Percentiles rank a stretch among this genome's conserved stretches.
phyloP scores from a whole-genome alignment of 2,329 filamentous ascomycete genomes.

The Cytospora piceicola region DNA sequence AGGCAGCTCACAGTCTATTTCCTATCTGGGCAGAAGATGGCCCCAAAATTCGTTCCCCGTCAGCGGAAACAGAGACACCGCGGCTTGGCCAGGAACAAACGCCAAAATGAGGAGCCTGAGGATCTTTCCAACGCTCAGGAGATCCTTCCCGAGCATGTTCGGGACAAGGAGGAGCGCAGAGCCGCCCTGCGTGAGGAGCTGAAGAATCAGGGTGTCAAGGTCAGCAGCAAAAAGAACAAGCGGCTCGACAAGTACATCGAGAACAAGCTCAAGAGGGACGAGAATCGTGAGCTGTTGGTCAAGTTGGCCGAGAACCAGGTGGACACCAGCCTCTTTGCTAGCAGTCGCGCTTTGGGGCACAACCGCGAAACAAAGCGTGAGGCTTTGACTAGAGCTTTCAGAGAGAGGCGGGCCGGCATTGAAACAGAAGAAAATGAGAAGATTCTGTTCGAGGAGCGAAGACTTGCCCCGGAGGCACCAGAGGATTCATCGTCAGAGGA shows the following conservation, averaged over 20 bases:
- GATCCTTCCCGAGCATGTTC: slow-evolving; percentile 52
- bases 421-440: slow-evolving; percentile 55
- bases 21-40: background rate
- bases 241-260: slow-evolving; percentile 74
- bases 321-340: slow-evolving; percentile 80
- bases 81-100: slow-evolving; percentile 64
- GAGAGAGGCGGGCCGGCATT: slow-evolving; percentile 68
- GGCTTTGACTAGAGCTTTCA: slow-evolving; percentile 64
- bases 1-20: background rate
- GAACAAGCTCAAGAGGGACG: slow-evolving; percentile 91
- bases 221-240: slow-evolving; percentile 69
- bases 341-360: slow-evolving; percentile 76
- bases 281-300: slow-evolving; percentile 81
- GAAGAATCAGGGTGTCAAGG: slow-evolving; percentile 54
- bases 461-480: slow-evolving; percentile 37
- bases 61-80: slow-evolving; percentile 74
- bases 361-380: slow-evolving; percentile 73
- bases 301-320: slow-evolving; percentile 79
- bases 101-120: slow-evolving; percentile 45
- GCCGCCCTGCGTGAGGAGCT: slow-evolving; percentile 59
- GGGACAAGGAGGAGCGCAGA: slow-evolving; percentile 58
- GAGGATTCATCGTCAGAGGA: slow-evolving; percentile 34
- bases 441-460: slow-evolving; percentile 56
- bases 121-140: slow-evolving; percentile 61
- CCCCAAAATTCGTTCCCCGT: slow-evolving; percentile 59